A percentile compares a stretch with the other conserved stretches of the same genome.
phyloP scores from a whole-genome alignment of 2,329 filamentous ascomycete species.

The Epichloe sibirici region DNA sequence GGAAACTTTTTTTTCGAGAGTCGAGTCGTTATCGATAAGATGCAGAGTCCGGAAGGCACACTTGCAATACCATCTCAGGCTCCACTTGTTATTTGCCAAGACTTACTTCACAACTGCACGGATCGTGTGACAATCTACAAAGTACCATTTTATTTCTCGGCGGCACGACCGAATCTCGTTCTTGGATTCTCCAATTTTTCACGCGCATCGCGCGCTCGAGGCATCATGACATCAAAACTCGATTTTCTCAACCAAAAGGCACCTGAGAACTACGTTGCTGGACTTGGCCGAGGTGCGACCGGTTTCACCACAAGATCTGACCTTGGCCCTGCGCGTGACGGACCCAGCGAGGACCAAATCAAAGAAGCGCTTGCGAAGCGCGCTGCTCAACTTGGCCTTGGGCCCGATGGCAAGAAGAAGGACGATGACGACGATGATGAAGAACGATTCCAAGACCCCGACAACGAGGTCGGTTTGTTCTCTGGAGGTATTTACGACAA shows the following conservation, averaged over 20 bases:
- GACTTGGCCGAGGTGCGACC: conserved; percentile 92
- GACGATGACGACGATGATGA: conserved; percentile 65
- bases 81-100: background rate
- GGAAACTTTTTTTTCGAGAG: conserved; percentile 5
- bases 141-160: too few species aligned
- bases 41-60: background rate
- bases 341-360: conserved; percentile 94
- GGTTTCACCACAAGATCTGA: conserved; percentile 97
- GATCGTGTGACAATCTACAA: too few species aligned
- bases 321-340: conserved; percentile 86
- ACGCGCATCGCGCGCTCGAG: conserved; percentile 3
- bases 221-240: conserved; percentile 39
- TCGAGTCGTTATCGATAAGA: conserved; percentile 13
- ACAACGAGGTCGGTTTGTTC: conserved; percentile 93
- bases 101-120: background rate
- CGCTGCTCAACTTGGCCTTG: conserved; percentile 68
- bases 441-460: conserved; percentile 84
- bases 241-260: conserved; percentile 84
- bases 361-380: conserved; percentile 94
- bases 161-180: background rate
- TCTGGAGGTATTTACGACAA: conserved; percentile 92
- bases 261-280: conserved; percentile 83
- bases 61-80: background rate
- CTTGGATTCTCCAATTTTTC: background rate
- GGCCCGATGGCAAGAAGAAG: conserved; percentile 56